A percentile compares a stretch with the other conserved stretches of the same genome.
These are phyloP conservation scores for Penicillium sp. DNA, from an alignment of 2,329 filamentous ascomycete genomes.

Conservation along the genomic window DNA sequence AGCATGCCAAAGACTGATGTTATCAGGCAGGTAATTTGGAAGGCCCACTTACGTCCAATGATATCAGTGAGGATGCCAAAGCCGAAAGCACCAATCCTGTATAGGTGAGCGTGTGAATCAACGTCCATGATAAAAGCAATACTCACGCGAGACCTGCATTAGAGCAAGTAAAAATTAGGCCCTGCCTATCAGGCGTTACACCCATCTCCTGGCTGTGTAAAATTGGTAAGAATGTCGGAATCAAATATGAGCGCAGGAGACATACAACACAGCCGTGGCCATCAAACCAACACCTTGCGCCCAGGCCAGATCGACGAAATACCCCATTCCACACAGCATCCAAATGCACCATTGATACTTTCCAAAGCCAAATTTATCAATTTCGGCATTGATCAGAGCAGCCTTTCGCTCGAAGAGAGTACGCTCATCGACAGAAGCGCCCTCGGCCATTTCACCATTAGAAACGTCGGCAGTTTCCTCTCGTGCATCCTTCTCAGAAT, in stretches of 20 bases:
- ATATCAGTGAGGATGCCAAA: conserved; percentile 14
- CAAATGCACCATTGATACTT: conserved; percentile 12
- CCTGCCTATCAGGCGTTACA: conserved; percentile 3
- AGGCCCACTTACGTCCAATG: conserved; percentile 15
- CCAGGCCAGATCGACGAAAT: conserved; percentile 14
- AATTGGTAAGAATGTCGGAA: no score
- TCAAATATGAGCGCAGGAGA: no score
- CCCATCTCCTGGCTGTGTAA: conserved; percentile 3
- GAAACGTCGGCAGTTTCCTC: no score
- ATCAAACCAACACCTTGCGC: conserved; percentile 9
- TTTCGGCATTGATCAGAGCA: conserved; percentile 7
- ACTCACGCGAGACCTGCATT: conserved; percentile 9
- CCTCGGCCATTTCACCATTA: not conserved
- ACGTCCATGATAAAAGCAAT: not conserved
- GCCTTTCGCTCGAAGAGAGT: conserved; percentile 9
- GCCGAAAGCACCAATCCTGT: conserved; percentile 7
- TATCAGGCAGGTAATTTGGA: conserved; percentile 11
- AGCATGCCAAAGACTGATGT: conserved; percentile 13
- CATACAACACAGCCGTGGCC: conserved; percentile 8
- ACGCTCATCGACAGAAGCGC: not conserved
- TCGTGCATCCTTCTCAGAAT: no score
- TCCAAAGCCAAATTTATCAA: conserved; percentile 13
- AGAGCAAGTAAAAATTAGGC: conserved; percentile 7
- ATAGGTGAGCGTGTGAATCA: not conserved
- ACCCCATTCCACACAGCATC: conserved; percentile 10